Evolutionary conservation across 164 flowering plant genomes (phyloP), one percentile per base, ranked within the genome.

Genomic region (Platanus orientalis): DNA sequence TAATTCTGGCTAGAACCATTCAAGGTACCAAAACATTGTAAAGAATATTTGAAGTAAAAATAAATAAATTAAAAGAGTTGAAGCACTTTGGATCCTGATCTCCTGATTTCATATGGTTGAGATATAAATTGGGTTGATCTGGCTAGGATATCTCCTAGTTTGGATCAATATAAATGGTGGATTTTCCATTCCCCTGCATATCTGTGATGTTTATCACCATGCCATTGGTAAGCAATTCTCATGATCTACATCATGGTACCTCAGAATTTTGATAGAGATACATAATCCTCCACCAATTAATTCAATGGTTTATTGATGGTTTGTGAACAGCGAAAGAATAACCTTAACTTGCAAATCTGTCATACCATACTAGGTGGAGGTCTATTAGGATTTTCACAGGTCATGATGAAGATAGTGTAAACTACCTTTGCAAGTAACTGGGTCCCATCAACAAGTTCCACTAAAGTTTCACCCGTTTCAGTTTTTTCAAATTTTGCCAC

Each of bases 361-460:
- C 27, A 1, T 14, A 5, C 13, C 32, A 53, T 25, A 4, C 32
- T 53, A 36, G 12, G 7, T 2, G 7, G 5, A 2, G 9, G 42
- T 2, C 42, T n/a, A 36, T 36, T 36, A 36, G 12, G 3, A 36
- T 16, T 53, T 26, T 0, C 19, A 26, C n/a, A 9, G n/a, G 45
- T 16, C 2, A 36, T 2, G 7, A 2, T 28, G n/a, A 45, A 47
- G 52, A 26, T 28, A 32, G 44, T 24, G 57, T 24, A 45, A 34
- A 36, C 28, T 55, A 90, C 97, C 91, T 90, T 86, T 28, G 92
- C 78, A 60, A 73, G 72, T 61, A 94, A 26, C 57, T 55, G 79
- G 26, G 80, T 71, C 27, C 94, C 96, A 65, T 94, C 82, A 32
- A 55, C 73, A 54, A 94, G 89, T 69, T 77, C 74, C 62, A 94